Percentiles rank a stretch among this genome's conserved stretches.
These are phyloP conservation scores for Russula earlei DNA, from an alignment of 768 basidiomycete species.

Conservation along the genomic window DNA sequence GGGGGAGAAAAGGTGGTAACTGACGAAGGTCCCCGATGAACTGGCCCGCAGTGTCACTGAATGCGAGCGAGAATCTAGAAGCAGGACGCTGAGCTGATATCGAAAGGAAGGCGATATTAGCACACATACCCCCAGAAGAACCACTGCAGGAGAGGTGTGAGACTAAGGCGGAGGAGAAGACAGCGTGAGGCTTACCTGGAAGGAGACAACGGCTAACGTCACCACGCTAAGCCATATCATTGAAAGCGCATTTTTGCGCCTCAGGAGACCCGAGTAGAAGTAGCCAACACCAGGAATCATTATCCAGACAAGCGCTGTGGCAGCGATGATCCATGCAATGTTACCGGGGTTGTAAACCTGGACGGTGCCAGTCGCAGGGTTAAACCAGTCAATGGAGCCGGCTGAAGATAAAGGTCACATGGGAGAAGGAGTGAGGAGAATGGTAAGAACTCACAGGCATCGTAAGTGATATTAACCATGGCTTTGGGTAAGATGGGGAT, in stretches of 20 bases:
- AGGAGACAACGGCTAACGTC: slow-evolving; percentile 68
- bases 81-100: neutral
- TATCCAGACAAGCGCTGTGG: slow-evolving; percentile 71
- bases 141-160: slow-evolving; percentile 48
- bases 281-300: slow-evolving; percentile 64
- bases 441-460: slow-evolving; percentile 13
- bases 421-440: neutral
- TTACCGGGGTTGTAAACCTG: slow-evolving; percentile 51
- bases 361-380: slow-evolving; percentile 18
- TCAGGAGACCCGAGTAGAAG: slow-evolving; percentile 85
- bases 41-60: slow-evolving; percentile 61
- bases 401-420: slow-evolving; percentile 24
- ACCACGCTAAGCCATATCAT: slow-evolving; percentile 81
- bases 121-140: slow-evolving; percentile 77
- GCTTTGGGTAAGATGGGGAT: too few species aligned
- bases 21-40: slow-evolving; percentile 82
- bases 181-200: slow-evolving; percentile 48
- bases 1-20: too few species aligned
- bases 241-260: slow-evolving; percentile 88
- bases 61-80: slow-evolving; percentile 65
- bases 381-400: slow-evolving; percentile 29
- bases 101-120: neutral
- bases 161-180: neutral
- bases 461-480: slow-evolving; percentile 27
- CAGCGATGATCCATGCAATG: slow-evolving; percentile 60